These are phyloP conservation scores for Umbelopsis sp. DNA, from an alignment of 192 early-diverging fungal genomes.

Conservation along the genomic window DNA sequence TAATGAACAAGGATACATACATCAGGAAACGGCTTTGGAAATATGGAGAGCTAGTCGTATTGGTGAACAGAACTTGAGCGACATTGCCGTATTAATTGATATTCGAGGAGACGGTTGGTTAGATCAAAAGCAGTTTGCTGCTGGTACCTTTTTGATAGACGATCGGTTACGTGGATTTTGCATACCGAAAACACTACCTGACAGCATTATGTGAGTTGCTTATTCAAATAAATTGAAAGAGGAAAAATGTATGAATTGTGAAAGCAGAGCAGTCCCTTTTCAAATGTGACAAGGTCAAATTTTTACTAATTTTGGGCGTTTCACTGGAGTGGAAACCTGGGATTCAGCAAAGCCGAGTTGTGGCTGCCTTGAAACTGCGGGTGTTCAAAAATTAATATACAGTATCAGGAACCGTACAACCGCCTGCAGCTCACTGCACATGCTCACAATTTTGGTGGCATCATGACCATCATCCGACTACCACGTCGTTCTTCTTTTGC, in stretches of 20 bases:
- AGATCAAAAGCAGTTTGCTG: slow-evolving; percentile 42
- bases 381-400: too few species aligned
- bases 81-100: slow-evolving; percentile 29
- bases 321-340: too few species aligned
- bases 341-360: too few species aligned
- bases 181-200: slow-evolving; percentile 40
- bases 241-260: background rate
- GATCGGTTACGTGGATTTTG: slow-evolving; percentile 41
- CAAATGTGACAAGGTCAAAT: too few species aligned
- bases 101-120: slow-evolving; percentile 40
- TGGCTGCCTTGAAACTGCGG: too few species aligned
- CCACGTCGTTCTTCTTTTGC: background rate
- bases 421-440: too few species aligned
- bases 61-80: background rate
- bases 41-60: background rate
- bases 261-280: too few species aligned
- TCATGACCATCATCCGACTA: background rate
- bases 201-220: background rate
- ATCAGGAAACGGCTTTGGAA: background rate
- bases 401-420: too few species aligned
- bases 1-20: background rate
- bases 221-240: background rate
- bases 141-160: slow-evolving; percentile 50
- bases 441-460: background rate
- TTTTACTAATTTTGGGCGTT: too few species aligned